Evolutionary conservation across 345 rosid genomes (phyloP).

Genomic region (Aquilaria malaccensis): DNA sequence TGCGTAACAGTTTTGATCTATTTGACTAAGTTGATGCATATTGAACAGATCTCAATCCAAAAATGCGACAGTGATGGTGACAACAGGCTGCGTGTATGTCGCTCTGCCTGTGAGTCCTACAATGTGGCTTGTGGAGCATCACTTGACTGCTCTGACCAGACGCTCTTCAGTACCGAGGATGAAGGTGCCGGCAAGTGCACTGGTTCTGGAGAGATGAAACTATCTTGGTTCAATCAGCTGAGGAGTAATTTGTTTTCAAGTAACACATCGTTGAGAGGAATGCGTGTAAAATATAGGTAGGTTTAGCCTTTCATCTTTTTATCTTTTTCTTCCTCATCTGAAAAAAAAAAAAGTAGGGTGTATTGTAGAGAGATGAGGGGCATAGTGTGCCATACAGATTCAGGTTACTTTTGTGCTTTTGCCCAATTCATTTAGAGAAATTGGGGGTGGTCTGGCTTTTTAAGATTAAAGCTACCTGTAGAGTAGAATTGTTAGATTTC

Average conservation of each 20-base stretch:
- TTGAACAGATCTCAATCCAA: slow-evolving; percentile 87
- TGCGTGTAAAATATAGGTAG: slow-evolving; percentile 31
- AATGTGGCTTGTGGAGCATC: slow-evolving; percentile 95
- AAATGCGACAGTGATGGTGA: slow-evolving; percentile 91
- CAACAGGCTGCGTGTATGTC: slow-evolving; percentile 89
- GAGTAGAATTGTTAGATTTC: slow-evolving; percentile 23
- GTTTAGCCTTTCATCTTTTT: not conserved
- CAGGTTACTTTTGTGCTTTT: slow-evolving; percentile 20
- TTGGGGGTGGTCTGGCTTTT: slow-evolving; percentile 23
- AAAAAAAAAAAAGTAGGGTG: slow-evolving; percentile 3
- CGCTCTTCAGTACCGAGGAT: slow-evolving; percentile 79
- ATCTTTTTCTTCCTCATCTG: not conserved
- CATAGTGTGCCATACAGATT: slow-evolving; percentile 13
- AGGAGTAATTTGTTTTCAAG: slow-evolving; percentile 37
- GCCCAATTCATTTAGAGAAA: slow-evolving; percentile 18
- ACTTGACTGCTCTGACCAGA: slow-evolving; percentile 91
- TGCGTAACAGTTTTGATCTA: not conserved
- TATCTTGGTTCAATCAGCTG: slow-evolving; percentile 41
- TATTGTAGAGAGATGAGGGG: slow-evolving; percentile 19
- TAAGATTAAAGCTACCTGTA: slow-evolving; percentile 32
- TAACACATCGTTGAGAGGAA: slow-evolving; percentile 18
- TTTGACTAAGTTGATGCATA: not conserved
- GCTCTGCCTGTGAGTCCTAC: slow-evolving; percentile 90
- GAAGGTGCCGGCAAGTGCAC: slow-evolving; percentile 88
- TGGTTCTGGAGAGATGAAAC: slow-evolving; percentile 54